These are phyloP conservation scores for Aspergillus aculeatus DNA, from an alignment of 2,329 filamentous ascomycete genomes.

Conservation along the genomic window DNA sequence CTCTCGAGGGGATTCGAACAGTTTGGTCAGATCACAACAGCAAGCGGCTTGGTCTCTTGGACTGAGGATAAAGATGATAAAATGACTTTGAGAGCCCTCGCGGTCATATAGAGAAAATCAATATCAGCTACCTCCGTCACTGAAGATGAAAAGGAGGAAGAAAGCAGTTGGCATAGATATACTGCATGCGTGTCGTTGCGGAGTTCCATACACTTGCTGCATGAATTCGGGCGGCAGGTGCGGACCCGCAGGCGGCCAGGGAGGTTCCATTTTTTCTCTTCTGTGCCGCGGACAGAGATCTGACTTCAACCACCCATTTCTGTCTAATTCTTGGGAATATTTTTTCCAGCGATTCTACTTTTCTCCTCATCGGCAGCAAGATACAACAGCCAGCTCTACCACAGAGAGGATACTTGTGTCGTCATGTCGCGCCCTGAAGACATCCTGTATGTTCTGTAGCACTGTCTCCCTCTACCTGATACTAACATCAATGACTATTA, in stretches of 20 bases:
- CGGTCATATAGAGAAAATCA: not conserved
- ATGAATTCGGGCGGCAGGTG: not conserved
- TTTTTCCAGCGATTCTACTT: too few species aligned
- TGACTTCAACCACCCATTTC: too few species aligned
- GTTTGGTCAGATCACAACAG: not conserved
- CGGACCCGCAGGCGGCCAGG: too few species aligned
- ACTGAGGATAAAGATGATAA: not conserved
- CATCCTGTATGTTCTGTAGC: slow-evolving; percentile 63
- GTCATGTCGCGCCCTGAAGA: slow-evolving; percentile 96
- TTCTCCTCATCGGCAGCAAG: not conserved
- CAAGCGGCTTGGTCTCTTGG: not conserved
- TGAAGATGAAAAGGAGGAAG: not conserved
- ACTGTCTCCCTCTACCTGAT: slow-evolving; percentile 9
- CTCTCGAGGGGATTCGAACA: not conserved
- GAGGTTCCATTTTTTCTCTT: too few species aligned
- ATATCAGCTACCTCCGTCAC: not conserved
- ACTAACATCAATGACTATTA: too few species aligned
- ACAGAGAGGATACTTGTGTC: too few species aligned
- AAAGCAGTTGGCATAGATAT: too few species aligned
- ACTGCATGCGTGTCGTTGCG: too few species aligned
- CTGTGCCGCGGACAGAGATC: too few species aligned
- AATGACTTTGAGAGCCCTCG: not conserved
- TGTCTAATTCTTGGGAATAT: too few species aligned
- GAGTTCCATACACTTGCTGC: not conserved
- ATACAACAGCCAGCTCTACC: too few species aligned